A percentile compares a stretch with the other conserved stretches of the same genome.
phyloP scores from a whole-genome alignment of 2,329 filamentous ascomycete genomes.

The Alternaria ethzedia region DNA sequence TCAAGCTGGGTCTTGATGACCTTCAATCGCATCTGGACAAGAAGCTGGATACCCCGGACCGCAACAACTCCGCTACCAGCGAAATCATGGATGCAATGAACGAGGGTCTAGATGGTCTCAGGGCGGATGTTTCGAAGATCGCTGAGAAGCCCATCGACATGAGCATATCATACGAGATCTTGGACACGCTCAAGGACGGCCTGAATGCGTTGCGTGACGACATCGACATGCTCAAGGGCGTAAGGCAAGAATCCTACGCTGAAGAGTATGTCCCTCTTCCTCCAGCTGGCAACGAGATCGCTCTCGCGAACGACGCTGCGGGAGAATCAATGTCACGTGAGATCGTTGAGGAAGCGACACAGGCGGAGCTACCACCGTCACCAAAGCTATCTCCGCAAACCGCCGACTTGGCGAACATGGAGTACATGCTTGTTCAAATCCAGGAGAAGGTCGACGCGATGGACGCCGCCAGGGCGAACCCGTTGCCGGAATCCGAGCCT shows the following conservation, averaged over 20 bases:
- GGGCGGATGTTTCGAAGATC: constrained; percentile 76
- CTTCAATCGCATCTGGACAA: constrained; percentile 57
- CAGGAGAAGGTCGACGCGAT: constrained; percentile 83
- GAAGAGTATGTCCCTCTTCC: constrained; percentile 46
- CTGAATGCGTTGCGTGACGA: constrained; percentile 77
- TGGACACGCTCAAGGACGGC: constrained; percentile 85
- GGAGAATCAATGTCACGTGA: constrained; percentile 50
- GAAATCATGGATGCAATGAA: constrained; percentile 68
- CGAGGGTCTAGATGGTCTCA: constrained; percentile 75
- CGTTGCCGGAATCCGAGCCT: constrained; percentile 47
- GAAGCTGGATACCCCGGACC: constrained; percentile 62
- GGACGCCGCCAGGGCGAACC: constrained; percentile 60
- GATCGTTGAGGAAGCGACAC: constrained; percentile 39
- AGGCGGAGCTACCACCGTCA: constrained; percentile 48
- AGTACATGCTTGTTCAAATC: constrained; percentile 80
- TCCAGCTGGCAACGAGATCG: constrained; percentile 56
- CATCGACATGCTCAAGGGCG: constrained; percentile 76
- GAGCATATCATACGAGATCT: constrained; percentile 85
- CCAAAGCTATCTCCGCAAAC: constrained; percentile 44
- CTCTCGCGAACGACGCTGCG: constrained; percentile 60
- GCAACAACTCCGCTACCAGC: constrained; percentile 59
- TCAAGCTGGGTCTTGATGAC: constrained; percentile 58
- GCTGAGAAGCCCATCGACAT: constrained; percentile 81
- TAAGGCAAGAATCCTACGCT: constrained; percentile 23
- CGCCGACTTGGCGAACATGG: constrained; percentile 80